phyloP scores from a whole-genome alignment of 306 rosid genomes.

The Pyrus communis region DNA sequence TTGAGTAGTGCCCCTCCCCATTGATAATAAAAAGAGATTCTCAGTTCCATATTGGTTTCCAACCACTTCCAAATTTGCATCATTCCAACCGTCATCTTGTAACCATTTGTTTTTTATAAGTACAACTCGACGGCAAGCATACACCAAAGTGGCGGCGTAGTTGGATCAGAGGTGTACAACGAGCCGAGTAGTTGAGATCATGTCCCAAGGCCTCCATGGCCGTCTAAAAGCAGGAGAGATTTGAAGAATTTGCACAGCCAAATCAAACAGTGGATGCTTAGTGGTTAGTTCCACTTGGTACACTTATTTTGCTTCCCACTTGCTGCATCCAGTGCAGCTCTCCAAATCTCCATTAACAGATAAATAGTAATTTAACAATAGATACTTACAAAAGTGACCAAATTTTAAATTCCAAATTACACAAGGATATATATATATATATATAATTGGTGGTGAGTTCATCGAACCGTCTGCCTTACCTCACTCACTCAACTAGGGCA shows the following conservation, averaged over 20 bases:
- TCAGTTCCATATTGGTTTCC: not conserved
- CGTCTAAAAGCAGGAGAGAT: too few relatives aligned
- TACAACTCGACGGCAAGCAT: not conserved
- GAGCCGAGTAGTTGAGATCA: not conserved
- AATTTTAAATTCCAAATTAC: not conserved
- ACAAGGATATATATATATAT: too few relatives aligned
- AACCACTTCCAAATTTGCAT: not conserved
- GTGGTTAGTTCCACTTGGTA: not conserved
- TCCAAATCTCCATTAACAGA: conserved; percentile 7
- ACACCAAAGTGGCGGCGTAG: not conserved
- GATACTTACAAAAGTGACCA: conserved; percentile 14
- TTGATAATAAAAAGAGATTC: not conserved
- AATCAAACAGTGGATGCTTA: not conserved
- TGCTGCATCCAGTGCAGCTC: conserved; percentile 2
- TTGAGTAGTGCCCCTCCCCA: not conserved
- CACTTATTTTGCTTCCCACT: conserved; percentile 4
- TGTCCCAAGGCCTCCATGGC: not conserved
- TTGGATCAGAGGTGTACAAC: not conserved
- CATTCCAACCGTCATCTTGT: not conserved
- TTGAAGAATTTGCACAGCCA: not conserved
- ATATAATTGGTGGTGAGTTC: not conserved
- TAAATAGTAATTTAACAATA: not conserved
- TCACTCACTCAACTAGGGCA: not conserved
- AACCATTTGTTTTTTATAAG: not conserved
- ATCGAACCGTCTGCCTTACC: not conserved